Percentiles rank a stretch among this genome's conserved stretches.
phyloP scores from a whole-genome alignment of 2,329 filamentous ascomycete genomes.

The Pseudodiploospora longispora region DNA sequence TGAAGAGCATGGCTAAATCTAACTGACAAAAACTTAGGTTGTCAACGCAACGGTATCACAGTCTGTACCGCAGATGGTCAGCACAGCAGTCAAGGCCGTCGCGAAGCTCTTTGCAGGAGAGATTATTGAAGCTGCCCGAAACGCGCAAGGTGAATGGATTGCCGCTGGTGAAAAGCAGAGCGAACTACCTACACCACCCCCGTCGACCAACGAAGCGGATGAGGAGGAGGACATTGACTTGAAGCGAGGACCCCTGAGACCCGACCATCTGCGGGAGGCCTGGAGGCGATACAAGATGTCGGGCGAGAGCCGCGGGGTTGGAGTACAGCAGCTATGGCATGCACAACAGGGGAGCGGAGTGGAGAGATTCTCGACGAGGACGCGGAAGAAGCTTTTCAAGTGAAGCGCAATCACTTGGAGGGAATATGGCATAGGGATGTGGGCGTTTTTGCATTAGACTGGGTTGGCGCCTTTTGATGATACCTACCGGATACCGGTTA shows the following conservation, averaged over 20 bases:
- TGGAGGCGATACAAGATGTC: slow-evolving; percentile 58
- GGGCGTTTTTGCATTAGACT: too few species aligned
- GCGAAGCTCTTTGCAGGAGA: slow-evolving; percentile 72
- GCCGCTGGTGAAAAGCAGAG: slow-evolving; percentile 50
- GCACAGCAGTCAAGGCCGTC: slow-evolving; percentile 67
- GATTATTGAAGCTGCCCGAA: slow-evolving; percentile 63
- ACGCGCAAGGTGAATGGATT: slow-evolving; percentile 65
- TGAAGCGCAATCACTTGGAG: slow-evolving; percentile 18
- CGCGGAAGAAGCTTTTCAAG: slow-evolving; percentile 46
- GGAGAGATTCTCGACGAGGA: slow-evolving; percentile 49
- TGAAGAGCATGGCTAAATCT: not conserved
- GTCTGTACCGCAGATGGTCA: slow-evolving; percentile 64
- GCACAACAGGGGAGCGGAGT: slow-evolving; percentile 50
- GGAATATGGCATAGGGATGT: too few species aligned
- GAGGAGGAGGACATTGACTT: slow-evolving; percentile 22
- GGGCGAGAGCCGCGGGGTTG: slow-evolving; percentile 55
- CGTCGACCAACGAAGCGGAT: slow-evolving; percentile 22
- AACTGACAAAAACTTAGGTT: slow-evolving; percentile 37
- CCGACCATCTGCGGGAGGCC: slow-evolving; percentile 69
- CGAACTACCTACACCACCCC: slow-evolving; percentile 38
- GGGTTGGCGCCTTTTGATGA: too few species aligned
- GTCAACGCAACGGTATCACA: slow-evolving; percentile 77
- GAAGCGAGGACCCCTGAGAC: slow-evolving; percentile 52
- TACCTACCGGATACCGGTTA: too few species aligned
- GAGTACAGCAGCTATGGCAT: slow-evolving; percentile 53